phyloP scores from a whole-genome alignment of 768 basidiomycete species.

The Termitomyces heimii region DNA sequence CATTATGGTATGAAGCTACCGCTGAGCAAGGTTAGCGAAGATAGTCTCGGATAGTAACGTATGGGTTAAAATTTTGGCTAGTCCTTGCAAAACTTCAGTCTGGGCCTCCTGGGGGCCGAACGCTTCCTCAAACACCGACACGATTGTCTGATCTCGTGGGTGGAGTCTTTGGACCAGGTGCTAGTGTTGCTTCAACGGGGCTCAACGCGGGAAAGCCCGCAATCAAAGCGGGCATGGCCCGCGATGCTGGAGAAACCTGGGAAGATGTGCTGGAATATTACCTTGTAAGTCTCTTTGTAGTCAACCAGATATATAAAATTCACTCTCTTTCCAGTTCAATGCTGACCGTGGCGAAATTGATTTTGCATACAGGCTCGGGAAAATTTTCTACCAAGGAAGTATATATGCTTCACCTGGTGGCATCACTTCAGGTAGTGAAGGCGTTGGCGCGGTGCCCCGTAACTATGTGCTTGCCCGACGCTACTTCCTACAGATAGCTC shows the following conservation, averaged over 20 bases:
- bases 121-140: slow-evolving; percentile 76
- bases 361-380: slow-evolving; percentile 90
- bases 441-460: slow-evolving; percentile 82
- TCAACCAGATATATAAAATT: not conserved
- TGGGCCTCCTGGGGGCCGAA: slow-evolving; percentile 89
- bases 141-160: slow-evolving; percentile 86
- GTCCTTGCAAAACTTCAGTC: slow-evolving; percentile 78
- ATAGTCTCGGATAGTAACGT: not conserved
- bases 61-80: slow-evolving; percentile 16
- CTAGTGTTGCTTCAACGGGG: slow-evolving; percentile 89
- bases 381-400: slow-evolving; percentile 94
- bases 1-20: slow-evolving; percentile 86
- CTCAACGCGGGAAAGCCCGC: slow-evolving; percentile 64
- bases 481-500: slow-evolving; percentile 83
- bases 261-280: slow-evolving; percentile 91
- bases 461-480: slow-evolving; percentile 70
- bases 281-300: slow-evolving; percentile 42
- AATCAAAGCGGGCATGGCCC: slow-evolving; percentile 78
- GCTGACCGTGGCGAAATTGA: slow-evolving; percentile 87
- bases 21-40: slow-evolving; percentile 65
- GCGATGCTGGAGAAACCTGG: slow-evolving; percentile 90
- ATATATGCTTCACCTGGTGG: slow-evolving; percentile 80
- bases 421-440: slow-evolving; percentile 81
- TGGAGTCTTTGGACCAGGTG: slow-evolving; percentile 92
- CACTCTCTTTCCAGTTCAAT: slow-evolving; percentile 61